phyloP scores from a whole-genome alignment of 106 monocot species.

The Dioscorea dumetorum region DNA sequence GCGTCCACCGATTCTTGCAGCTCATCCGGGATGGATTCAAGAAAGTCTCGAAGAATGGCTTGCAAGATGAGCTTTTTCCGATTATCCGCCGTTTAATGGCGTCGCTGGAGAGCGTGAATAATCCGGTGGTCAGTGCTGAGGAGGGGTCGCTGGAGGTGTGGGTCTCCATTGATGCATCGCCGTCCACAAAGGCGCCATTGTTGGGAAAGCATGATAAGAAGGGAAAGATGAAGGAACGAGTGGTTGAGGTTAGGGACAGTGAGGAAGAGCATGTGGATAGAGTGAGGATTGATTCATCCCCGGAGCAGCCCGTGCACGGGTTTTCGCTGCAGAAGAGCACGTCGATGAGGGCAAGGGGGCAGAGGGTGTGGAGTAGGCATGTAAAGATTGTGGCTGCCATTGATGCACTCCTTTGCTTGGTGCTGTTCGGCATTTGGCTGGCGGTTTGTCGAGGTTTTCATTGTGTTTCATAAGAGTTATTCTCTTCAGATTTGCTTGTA shows the following conservation, averaged over 20 bases:
- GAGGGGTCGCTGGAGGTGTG: neutral
- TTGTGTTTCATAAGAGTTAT: neutral
- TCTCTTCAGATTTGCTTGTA: no score
- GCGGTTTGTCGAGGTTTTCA: constrained; percentile 22
- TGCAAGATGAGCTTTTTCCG: constrained; percentile 26
- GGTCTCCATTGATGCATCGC: constrained; percentile 2
- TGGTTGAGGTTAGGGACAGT: neutral
- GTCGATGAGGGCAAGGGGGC: constrained; percentile 11
- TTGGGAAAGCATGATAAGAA: constrained; percentile 14
- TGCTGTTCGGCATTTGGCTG: constrained; percentile 35
- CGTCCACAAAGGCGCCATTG: constrained; percentile 22
- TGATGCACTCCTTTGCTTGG: constrained; percentile 28
- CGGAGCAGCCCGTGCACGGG: neutral
- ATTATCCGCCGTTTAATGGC: constrained; percentile 18
- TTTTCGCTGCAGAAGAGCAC: constrained; percentile 19
- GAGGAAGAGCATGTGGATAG: constrained; percentile 3
- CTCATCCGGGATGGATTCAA: constrained; percentile 18
- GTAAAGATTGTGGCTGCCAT: constrained; percentile 28
- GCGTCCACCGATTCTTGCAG: constrained; percentile 21
- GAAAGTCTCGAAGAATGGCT: constrained; percentile 14
- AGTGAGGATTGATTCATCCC: constrained; percentile 15
- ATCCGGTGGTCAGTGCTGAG: neutral
- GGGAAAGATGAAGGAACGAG: constrained; percentile 20
- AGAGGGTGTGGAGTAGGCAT: constrained; percentile 22
- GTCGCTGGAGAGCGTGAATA: constrained; percentile 18